phyloP scores from a whole-genome alignment of 1,139 yeast species.

The Debaryomyces psychrophilus region DNA sequence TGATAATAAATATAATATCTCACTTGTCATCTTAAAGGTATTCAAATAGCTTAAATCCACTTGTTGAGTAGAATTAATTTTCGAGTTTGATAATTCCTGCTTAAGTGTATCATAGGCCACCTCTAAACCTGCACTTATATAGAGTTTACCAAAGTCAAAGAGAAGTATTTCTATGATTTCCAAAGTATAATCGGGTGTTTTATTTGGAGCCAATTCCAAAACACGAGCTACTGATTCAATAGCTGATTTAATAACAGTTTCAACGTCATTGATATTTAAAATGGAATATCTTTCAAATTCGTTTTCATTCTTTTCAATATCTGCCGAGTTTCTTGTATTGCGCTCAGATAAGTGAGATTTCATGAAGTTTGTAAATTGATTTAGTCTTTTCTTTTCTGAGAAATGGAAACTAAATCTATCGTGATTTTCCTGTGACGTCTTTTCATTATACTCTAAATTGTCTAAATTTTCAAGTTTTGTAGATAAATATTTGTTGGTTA shows the following conservation, averaged over 20 bases:
- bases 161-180: slow-evolving; percentile 70
- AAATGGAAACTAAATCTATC: slow-evolving; percentile 40
- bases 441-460: slow-evolving; percentile 27
- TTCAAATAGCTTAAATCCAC: slow-evolving; percentile 51
- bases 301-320: slow-evolving; percentile 21
- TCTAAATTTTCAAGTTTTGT: slow-evolving; percentile 45
- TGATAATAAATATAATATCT: slow-evolving; percentile 67
- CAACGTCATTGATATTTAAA: slow-evolving; percentile 54
- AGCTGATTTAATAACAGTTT: slow-evolving; percentile 65
- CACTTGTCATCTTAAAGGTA: slow-evolving; percentile 59
- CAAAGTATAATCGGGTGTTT: slow-evolving; percentile 63
- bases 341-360: slow-evolving; percentile 38
- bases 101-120: slow-evolving; percentile 55
- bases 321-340: slow-evolving; percentile 25
- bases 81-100: slow-evolving; percentile 31
- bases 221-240: slow-evolving; percentile 82
- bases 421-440: slow-evolving; percentile 18
- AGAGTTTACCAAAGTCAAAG: slow-evolving; percentile 71
- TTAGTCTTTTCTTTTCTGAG: slow-evolving; percentile 44
- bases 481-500: slow-evolving; percentile 50
- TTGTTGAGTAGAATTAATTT: slow-evolving; percentile 24
- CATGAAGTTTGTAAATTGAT: slow-evolving; percentile 45
- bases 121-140: slow-evolving; percentile 76
- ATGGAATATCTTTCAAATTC: slow-evolving; percentile 33
- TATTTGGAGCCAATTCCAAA: slow-evolving; percentile 70